Evolutionary conservation across 176 grass and related monocot species (phyloP), one percentile per base, ranked within the genome.

Genomic region (Cymbopogon citratus): DNA sequence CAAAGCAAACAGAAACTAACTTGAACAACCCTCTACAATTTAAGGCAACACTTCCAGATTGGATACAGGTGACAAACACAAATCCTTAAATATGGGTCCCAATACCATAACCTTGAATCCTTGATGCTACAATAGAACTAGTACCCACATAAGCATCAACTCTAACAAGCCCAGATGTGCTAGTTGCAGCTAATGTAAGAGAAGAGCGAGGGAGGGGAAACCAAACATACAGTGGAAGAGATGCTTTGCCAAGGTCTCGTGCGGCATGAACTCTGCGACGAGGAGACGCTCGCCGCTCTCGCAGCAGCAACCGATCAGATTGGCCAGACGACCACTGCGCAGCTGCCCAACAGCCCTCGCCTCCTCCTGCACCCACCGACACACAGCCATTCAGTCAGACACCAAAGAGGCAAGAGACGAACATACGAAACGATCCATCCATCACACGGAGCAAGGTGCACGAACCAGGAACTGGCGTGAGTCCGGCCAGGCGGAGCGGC

Each of bases 171-270:
- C 12, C 34, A 84, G 76, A 48, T 56, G 26, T 45, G 28, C 35
- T 48, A 16, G 45, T 14, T 40, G 39, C 16, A 39, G 33, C 29
- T 69, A 35, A 21, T 51, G 12, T 46, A 62, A 68, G 28, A 45
- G 38, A 60, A 31, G 15, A 77, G 66, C 31, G 28, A 48, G 44
- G 29, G 57, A 70, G 54, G 24, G 41, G 16, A 57, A 12, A 82
- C 8, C 5, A 79, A 69, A 80, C 90, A 64, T 91, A 97, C 94
- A 97, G 84, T 94, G 95, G 88, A 97, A 97, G 29, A 97, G 92
- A 63, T 97, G 95, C 61, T 97, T 97, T 33, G 92, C 95, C 41
- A 97, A 75, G 29, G 95, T 94, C 31, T 94, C 86, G 3, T 92
- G 83, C 2, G 95, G 92, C 92, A 97, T 94, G 88, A 92, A 92